Conservation (phyloP, 2,329 filamentous ascomycete genomes). For the Fusarium sp. region DNA sequence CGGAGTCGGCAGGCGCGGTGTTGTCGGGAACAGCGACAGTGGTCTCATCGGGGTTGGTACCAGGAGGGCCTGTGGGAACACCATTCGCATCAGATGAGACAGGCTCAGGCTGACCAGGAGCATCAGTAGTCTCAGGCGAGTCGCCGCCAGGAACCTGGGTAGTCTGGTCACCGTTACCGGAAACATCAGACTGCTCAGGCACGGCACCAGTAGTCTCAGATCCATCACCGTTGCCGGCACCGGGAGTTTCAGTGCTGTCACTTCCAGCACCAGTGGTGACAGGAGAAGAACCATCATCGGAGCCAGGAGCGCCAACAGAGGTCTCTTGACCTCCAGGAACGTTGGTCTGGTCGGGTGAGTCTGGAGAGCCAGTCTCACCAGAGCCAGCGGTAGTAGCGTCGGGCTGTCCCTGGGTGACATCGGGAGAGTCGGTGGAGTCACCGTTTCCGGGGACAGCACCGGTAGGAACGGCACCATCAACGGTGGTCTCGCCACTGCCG, state of each 20-base stretch:
- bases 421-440: not conserved
- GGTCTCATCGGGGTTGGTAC: not conserved
- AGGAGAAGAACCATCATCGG: not conserved
- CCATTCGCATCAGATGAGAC: fast-evolving
- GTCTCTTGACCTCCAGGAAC: not conserved
- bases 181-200: not conserved
- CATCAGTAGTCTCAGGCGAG: not conserved
- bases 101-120: not conserved
- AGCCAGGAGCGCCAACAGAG: not conserved
- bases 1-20: fast-evolving
- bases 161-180: not conserved
- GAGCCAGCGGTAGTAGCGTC: not conserved
- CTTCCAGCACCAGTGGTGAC: not conserved
- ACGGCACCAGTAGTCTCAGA: not conserved
- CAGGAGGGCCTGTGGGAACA: not conserved
- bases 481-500: no score
- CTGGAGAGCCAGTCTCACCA: not conserved
- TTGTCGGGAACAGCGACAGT: not conserved
- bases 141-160: not conserved
- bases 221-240: not conserved
- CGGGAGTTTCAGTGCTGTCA: not conserved
- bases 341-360: not conserved
- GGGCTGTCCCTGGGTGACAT: not conserved
- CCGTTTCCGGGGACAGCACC: not conserved
- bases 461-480: not conserved